phyloP scores from a whole-genome alignment of 2,329 filamentous ascomycete genomes.

The Claviceps sp. region DNA sequence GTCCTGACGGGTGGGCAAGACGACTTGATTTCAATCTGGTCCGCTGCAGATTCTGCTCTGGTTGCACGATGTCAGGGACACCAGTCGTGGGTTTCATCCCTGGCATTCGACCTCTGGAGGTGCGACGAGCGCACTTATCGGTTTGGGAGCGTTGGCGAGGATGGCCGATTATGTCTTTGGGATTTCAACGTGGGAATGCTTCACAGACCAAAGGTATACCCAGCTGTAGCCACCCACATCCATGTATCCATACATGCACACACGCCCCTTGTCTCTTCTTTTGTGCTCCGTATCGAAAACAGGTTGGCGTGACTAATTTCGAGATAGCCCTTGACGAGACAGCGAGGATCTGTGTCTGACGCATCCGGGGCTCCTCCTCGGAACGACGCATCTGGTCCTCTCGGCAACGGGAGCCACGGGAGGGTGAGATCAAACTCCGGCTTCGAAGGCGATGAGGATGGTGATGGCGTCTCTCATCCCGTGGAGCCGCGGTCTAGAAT shows the following conservation, averaged over 20 bases:
- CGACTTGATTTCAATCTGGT: conserved; percentile 94
- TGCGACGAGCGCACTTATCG: conserved; percentile 93
- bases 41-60: conserved; percentile 65
- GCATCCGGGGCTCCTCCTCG: conserved; percentile 35
- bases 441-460: conserved; percentile 41
- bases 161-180: conserved; percentile 83
- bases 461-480: conserved; percentile 54
- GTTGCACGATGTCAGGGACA: conserved; percentile 91
- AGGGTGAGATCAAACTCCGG: conserved; percentile 56
- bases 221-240: background rate
- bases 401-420: conserved; percentile 28
- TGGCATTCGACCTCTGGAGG: conserved; percentile 93
- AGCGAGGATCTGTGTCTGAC: conserved; percentile 41
- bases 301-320: background rate
- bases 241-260: background rate
- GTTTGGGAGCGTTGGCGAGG: conserved; percentile 91
- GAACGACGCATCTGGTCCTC: conserved; percentile 49
- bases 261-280: background rate
- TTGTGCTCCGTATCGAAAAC: background rate
- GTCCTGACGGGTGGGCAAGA: conserved; percentile 92
- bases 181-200: conserved; percentile 97
- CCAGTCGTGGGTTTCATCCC: conserved; percentile 85
- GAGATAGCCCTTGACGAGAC: conserved; percentile 13
- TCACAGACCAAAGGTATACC: conserved; percentile 57
- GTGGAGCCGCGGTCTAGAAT: conserved; percentile 78